Evolutionary conservation across 2,329 filamentous ascomycete genomes (phyloP).

Genomic region (Aurifilum marmelostoma): DNA sequence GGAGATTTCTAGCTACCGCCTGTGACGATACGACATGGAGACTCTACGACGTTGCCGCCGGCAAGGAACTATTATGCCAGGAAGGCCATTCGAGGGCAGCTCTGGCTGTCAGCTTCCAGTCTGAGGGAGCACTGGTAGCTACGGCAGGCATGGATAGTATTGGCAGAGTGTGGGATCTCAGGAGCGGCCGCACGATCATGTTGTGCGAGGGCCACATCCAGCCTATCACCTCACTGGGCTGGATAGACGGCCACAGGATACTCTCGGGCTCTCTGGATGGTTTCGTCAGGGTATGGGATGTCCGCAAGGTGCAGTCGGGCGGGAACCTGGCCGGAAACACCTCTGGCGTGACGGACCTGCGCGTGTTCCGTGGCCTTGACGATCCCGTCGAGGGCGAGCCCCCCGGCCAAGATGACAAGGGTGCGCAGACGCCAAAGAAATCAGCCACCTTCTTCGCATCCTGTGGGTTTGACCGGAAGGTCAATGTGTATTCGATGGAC

Average conservation of each 20-base stretch:
- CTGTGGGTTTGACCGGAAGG: constrained; percentile 89
- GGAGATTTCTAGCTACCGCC: constrained; percentile 85
- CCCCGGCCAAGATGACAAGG: constrained; percentile 66
- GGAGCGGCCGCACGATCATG: constrained; percentile 93
- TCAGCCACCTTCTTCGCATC: constrained; percentile 90
- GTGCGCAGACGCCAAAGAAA: constrained; percentile 74
- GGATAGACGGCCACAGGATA: constrained; percentile 91
- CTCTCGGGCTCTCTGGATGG: constrained; percentile 92
- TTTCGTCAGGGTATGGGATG: constrained; percentile 97
- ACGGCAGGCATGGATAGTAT: constrained; percentile 95
- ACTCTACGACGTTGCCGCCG: constrained; percentile 89
- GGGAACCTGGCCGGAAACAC: constrained; percentile 90
- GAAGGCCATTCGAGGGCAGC: constrained; percentile 95
- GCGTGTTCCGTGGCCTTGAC: constrained; percentile 91
- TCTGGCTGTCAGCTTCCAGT: constrained; percentile 86
- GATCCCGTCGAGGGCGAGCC: constrained; percentile 66
- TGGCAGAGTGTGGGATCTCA: constrained; percentile 91
- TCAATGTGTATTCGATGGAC: constrained; percentile 95
- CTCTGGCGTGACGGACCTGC: constrained; percentile 87
- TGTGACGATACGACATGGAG: constrained; percentile 97
- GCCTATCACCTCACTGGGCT: constrained; percentile 91
- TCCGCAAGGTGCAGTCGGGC: constrained; percentile 81
- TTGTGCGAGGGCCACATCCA: constrained; percentile 92
- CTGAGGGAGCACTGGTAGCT: constrained; percentile 85
- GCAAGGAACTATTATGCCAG: constrained; percentile 81